Evolutionary conservation across 441 rosid species (phyloP), one percentile per base, ranked within the genome.

Genomic region (Mallotus japonicus): DNA sequence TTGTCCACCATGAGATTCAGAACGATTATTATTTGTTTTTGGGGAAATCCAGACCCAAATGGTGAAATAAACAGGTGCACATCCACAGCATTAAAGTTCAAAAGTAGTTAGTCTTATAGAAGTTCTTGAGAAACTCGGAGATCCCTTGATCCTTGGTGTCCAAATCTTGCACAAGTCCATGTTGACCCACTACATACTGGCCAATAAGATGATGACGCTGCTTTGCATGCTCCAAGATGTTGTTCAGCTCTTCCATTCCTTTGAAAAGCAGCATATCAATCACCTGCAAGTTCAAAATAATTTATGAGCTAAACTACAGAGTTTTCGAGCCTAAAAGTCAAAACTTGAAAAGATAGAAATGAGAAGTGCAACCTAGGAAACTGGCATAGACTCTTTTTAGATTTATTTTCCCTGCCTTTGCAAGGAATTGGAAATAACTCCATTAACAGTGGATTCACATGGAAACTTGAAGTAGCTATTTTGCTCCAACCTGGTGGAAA

Each of bases 131-230:
- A 78, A 95, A 95, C 60, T 85, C 91, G 14, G 99, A 91, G 54
- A 67, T 62, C 68, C 91, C 92, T 79, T 86, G 80, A 72, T 92
- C 98, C 80, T 91, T 90, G 82, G 78, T 59, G 73, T 79, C 88
- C 51, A 76, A 76, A 62, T 95, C 96, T 82, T 89, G 98, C 73
- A 86, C 86, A 32, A 89, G 93, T 73, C 95, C 96, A 68, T 78
- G 83, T 53, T 44, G 77, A 67, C 96, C 92, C 11, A 87, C 75
- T 32, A 92, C 96, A 57, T 95, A 95, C 71, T 91, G 97, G 46
- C 99, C 99, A 28, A 95, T 89, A 50, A 95, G 82, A 82, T 95
- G 99, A 81, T 92, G 99, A 73, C 99, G 95, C 85, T 95, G 99
- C 89, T 95, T 95, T 28, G 96, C 95, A 72, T 95, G 99, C 83